Base-by-base conservation (phyloP, 1,284 basidiomycete species). In the Fistulina hepatica region DNA sequence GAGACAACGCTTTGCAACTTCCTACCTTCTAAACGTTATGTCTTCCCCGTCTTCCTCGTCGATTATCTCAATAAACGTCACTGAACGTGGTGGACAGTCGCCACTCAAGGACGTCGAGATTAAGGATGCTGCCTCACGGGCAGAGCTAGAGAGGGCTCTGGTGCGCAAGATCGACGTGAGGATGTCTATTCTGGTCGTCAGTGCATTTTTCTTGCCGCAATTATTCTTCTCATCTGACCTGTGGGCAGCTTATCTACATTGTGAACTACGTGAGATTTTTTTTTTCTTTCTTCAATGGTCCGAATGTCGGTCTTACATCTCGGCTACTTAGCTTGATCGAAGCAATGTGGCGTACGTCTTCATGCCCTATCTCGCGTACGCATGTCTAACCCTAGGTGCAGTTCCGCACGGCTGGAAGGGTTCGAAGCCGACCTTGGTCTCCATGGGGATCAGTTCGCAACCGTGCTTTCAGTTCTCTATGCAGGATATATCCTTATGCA, bases 401-500 rank as follows among this genome's bases (percentile, higher is more conserved):
- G 71, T 34, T 73, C 70, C 20, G 73, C 73, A 19, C 59, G 73
- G 36, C 54, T 74, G 11, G 64, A 67, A 33, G 77, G 81, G 0
- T 73, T 84, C 40, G 75, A 80, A 50, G 53, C 53, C 9, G 80
- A 82, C 52, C 62, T 84, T 9, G 48, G 69, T 12, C 63, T 82
- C 13, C 56, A 69, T 41, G 75, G 51, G 17, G 52, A 58, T 42
- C 51, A 66, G 50, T 85, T 82, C 50, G 66, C 75, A 11, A 84
- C 83, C 0, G 59, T 83, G 8, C 54, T 89, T 28, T 77, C 74
- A 17, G 77, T 86, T 43, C 65, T 86, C 30, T 86, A 81, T 52
- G 77, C 83, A 19, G 79, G 77, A 13, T 82, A 84, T 51, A 81
- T 82, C 46, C 57, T 80, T 37, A 79, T 82, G 73, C 81, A 84